phyloP scores from a whole-genome alignment of 257 asterid species.

The Ilex aquifolium region DNA sequence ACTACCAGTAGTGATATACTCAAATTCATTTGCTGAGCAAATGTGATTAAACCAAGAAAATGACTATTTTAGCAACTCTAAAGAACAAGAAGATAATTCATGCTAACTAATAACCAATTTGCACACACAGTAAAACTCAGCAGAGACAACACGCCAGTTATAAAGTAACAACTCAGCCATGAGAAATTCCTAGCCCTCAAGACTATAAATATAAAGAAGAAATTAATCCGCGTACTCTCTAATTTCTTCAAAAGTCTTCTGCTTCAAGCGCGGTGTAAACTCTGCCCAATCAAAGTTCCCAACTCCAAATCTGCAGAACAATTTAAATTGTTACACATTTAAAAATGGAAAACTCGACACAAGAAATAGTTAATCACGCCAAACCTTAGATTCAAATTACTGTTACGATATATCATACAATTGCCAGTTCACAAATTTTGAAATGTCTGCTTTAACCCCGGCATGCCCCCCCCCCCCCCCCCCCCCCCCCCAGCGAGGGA shows the following conservation, averaged over 20 bases:
- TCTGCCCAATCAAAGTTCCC: constrained; percentile 88
- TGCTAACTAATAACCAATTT: neutral
- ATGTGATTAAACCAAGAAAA: neutral
- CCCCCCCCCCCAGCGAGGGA: neutral
- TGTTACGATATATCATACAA: no score
- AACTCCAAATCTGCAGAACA: constrained; percentile 62
- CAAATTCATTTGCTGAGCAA: no score
- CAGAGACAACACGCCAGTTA: no score
- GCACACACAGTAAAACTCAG: neutral
- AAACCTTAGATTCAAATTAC: neutral
- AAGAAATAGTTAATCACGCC: neutral
- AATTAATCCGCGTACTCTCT: constrained; percentile 50
- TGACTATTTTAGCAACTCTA: neutral
- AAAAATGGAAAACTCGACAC: neutral
- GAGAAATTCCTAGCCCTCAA: constrained; percentile 3
- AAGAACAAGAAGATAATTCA: neutral
- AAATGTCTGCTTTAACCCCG: no score
- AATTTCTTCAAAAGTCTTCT: constrained; percentile 73
- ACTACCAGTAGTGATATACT: no score
- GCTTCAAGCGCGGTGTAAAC: constrained; percentile 78
- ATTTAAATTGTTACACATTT: neutral
- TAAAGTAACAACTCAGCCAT: no score
- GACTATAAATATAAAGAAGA: constrained; percentile 4
- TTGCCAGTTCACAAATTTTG: no score
- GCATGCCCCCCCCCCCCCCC: no score